A percentile compares a stretch with the other conserved stretches of the same genome.
Conservation (phyloP, 2,329 filamentous ascomycete genomes). For the Fusarium vanettenii region DNA sequence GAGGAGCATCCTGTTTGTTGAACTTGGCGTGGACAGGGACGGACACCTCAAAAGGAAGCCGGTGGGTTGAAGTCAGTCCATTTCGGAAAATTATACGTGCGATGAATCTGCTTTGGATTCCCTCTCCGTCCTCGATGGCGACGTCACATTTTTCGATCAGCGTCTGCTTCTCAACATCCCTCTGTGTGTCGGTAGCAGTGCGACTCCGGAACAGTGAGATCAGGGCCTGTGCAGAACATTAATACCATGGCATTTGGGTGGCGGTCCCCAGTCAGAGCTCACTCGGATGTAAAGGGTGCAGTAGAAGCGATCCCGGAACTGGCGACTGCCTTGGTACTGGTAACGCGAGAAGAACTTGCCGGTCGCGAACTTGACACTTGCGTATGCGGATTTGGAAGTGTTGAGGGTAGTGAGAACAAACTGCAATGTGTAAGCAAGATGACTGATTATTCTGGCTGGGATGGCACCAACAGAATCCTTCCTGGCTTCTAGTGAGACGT, state of each 20-base stretch:
- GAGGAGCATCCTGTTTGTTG: conserved; percentile 71
- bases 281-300: conserved; percentile 81
- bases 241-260: background rate
- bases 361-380: conserved; percentile 75
- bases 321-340: conserved; percentile 67
- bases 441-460: no score
- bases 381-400: conserved; percentile 83
- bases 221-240: conserved; percentile 61
- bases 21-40: conserved; percentile 84
- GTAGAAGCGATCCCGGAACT: conserved; percentile 71
- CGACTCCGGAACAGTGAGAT: conserved; percentile 81
- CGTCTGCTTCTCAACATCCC: conserved; percentile 72
- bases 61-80: conserved; percentile 81
- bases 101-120: conserved; percentile 78
- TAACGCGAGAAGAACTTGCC: conserved; percentile 80
- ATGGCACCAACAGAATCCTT: conserved; percentile 68
- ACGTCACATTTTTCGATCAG: conserved; percentile 81
- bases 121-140: conserved; percentile 76
- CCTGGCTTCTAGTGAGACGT: conserved; percentile 79
- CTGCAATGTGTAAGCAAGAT: conserved; percentile 52
- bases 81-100: conserved; percentile 80
- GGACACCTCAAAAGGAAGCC: conserved; percentile 78
- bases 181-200: conserved; percentile 65
- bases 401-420: conserved; percentile 81
- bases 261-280: conserved; percentile 23